phyloP scores from a whole-genome alignment of 805 yeast species.

The Lipomyces oligophaga region DNA sequence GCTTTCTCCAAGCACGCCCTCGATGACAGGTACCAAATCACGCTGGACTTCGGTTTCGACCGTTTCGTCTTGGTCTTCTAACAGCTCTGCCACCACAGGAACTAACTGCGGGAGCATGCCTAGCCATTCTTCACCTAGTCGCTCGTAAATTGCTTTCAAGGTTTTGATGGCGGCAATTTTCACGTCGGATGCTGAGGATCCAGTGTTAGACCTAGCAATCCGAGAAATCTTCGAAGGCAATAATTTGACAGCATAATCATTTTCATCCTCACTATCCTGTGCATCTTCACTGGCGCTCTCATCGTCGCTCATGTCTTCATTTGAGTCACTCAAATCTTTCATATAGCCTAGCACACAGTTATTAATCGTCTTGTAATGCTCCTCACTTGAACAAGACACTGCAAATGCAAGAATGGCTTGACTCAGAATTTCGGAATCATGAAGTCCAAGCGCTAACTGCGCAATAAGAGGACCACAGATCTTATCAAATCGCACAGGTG shows the following conservation, averaged over 20 bases:
- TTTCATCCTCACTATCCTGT: constrained; percentile 1
- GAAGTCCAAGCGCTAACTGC: constrained; percentile 48
- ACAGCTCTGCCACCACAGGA: constrained; percentile 89
- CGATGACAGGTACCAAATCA: constrained; percentile 86
- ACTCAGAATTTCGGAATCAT: constrained; percentile 47
- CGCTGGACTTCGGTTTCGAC: constrained; percentile 89
- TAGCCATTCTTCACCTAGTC: constrained; percentile 94
- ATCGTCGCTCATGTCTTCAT: constrained; percentile 39
- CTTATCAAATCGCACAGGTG: constrained; percentile 75
- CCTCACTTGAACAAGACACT: constrained; percentile 55
- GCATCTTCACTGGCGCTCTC: constrained; percentile 5
- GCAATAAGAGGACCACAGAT: constrained; percentile 58
- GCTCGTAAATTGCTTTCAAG: constrained; percentile 76
- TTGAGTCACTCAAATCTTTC: constrained; percentile 54
- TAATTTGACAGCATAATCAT: constrained; percentile 6
- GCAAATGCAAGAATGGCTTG: constrained; percentile 76
- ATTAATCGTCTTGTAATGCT: constrained; percentile 67
- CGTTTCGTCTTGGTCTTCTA: constrained; percentile 92
- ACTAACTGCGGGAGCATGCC: constrained; percentile 86
- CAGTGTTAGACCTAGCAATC: constrained; percentile 17
- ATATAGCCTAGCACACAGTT: constrained; percentile 61
- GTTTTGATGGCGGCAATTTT: constrained; percentile 78
- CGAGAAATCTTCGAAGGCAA: constrained; percentile 14
- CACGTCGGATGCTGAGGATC: constrained; percentile 16
- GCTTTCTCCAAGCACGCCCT: constrained; percentile 90